Conservation (phyloP, 2,329 filamentous ascomycete species). For the Plectosphaerella sp. region DNA sequence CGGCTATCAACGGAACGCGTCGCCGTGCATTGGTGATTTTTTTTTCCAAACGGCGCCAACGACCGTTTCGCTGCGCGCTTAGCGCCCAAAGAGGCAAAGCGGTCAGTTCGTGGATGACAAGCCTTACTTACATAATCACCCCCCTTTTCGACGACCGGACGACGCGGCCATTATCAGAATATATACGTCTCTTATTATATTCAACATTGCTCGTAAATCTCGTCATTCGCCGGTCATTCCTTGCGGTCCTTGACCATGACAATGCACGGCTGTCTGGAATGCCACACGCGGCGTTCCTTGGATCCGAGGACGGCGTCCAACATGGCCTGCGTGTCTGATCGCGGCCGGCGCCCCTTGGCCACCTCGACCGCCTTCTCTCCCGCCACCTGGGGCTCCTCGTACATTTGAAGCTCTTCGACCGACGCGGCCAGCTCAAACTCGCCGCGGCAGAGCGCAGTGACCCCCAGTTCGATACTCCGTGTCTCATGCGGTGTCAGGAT, state of each 20-base stretch:
- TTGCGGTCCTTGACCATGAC: slow-evolving; percentile 47
- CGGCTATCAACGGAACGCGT: not conserved
- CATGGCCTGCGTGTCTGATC: slow-evolving; percentile 52
- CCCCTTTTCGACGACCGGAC: no score
- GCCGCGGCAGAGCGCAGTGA: slow-evolving; percentile 73
- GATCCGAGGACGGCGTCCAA: slow-evolving; percentile 55
- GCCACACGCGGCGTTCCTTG: slow-evolving; percentile 61
- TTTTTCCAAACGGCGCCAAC: not conserved
- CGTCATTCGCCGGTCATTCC: slow-evolving; percentile 3
- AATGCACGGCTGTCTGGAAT: slow-evolving; percentile 53
- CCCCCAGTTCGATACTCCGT: slow-evolving; percentile 60
- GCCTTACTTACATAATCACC: no score
- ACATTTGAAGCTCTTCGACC: slow-evolving; percentile 72
- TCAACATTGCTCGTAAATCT: not conserved
- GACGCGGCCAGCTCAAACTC: slow-evolving; percentile 78
- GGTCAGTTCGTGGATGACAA: no score
- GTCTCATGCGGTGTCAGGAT: slow-evolving; percentile 53
- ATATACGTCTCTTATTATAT: no score
- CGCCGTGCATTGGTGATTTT: not conserved
- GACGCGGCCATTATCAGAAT: no score
- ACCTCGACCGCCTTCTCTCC: slow-evolving; percentile 18
- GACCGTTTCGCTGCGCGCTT: no score
- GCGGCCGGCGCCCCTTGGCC: slow-evolving; percentile 25
- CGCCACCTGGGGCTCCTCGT: slow-evolving; percentile 24
- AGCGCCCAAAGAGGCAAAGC: no score